Percentiles rank a stretch among this genome's conserved stretches.
Evolutionary conservation across 345 rosid genomes (phyloP).

Genomic region (Lepidium didymum): DNA sequence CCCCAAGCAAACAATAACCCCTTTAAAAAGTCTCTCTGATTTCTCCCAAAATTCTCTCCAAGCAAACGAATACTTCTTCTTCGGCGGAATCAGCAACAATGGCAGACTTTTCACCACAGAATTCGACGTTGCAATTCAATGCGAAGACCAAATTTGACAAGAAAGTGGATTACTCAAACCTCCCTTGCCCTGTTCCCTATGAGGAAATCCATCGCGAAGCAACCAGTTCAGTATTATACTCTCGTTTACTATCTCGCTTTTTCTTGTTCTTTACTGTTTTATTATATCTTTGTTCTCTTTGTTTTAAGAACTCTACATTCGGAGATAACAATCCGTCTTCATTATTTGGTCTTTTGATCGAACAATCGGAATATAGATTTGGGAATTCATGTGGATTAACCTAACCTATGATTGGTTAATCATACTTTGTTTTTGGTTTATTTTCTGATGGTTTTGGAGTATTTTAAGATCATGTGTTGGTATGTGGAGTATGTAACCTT

Average conservation of each 20-base stretch:
- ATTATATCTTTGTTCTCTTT: background rate
- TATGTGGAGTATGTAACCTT: background rate
- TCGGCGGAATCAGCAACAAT: slow-evolving; percentile 17
- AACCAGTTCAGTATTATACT: slow-evolving; percentile 38
- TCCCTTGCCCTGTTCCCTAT: slow-evolving; percentile 75
- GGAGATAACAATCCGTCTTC: background rate
- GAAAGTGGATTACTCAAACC: slow-evolving; percentile 60
- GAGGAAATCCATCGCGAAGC: slow-evolving; percentile 88
- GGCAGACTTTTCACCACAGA: slow-evolving; percentile 39
- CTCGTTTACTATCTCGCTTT: background rate
- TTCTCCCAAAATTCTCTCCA: background rate
- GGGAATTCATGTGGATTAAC: background rate
- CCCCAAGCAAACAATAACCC: background rate
- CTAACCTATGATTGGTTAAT: background rate
- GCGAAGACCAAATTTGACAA: slow-evolving; percentile 27
- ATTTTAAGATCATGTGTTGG: background rate
- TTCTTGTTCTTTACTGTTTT: background rate
- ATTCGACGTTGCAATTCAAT: background rate
- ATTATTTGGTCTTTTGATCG: background rate
- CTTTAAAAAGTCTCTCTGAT: background rate
- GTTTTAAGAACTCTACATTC: background rate
- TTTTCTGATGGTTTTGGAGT: background rate
- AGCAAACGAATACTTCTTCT: background rate
- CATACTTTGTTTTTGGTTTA: background rate
- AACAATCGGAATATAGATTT: background rate